Base-by-base conservation (phyloP, 345 rosid genomes). In the Eucalyptus polybractea region DNA sequence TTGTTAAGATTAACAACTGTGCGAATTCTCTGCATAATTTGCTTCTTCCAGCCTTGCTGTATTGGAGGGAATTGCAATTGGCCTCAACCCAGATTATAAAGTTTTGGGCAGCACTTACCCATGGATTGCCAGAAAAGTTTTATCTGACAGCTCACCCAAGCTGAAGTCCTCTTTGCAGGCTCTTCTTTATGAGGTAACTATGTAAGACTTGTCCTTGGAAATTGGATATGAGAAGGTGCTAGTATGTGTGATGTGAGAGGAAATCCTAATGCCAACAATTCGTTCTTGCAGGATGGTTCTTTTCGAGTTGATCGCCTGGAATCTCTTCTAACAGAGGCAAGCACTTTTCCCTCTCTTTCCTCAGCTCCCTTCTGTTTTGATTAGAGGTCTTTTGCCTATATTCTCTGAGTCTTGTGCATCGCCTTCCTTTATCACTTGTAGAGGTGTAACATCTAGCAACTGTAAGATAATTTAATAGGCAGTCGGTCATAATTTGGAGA, bases 41-140 rank as follows among this genome's bases (percentile, higher is more conserved):
- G 89, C 90, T 50, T 90, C 58, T 89, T 86, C 72, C 91, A 97
- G 99, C 89, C 97, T 97, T 91, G 99, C 99, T 90, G 99, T 97
- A 67, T 92, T 97, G 93, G 99, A 97, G 93, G 99, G 99, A 62
- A 96, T 97, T 90, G 99, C 99, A 54, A 93, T 97, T 54, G 91
- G 95, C 92, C 91, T 90, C 88, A 91, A 94, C 91, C 99, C 98
- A 90, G 93, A 95, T 89, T 97, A 97, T 95, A 97, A 97, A 92
- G 99, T 97, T 88, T 91, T 97, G 93, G 97, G 99, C 31, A 96
- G 99, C 91, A 96, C 99, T 86, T 97, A 96, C 90, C 99, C 99
- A n/a, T 97, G 99, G 99, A 97, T 97, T 91, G 99, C 99, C 47
- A 96, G 93, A 91, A 97, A 97, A 93, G 95, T 97, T 51, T 91